phyloP scores from a whole-genome alignment of 331 rosid genomes.

The Arachis monticola region DNA sequence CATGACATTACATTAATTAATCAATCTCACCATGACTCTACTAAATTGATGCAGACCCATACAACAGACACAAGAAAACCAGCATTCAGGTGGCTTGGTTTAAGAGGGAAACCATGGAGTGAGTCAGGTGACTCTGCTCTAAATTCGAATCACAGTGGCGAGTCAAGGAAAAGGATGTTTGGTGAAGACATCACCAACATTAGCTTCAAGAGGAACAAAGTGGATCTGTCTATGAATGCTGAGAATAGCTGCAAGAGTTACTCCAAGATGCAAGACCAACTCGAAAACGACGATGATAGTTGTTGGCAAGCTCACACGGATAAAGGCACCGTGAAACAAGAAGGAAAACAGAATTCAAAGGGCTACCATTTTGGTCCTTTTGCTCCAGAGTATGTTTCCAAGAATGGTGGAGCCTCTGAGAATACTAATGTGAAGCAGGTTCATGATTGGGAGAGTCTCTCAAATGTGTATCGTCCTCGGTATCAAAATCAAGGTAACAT shows the following conservation, averaged over 20 bases:
- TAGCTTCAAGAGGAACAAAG: slow-evolving; percentile 54
- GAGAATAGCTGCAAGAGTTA: slow-evolving; percentile 15
- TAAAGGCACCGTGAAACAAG: slow-evolving; percentile 38
- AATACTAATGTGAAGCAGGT: slow-evolving; percentile 41
- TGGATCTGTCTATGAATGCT: slow-evolving; percentile 39
- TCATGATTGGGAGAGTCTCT: slow-evolving; percentile 64
- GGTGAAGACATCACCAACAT: slow-evolving; percentile 69
- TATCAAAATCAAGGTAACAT: slow-evolving; percentile 76
- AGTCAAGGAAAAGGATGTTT: slow-evolving; percentile 63
- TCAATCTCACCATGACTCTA: not conserved
- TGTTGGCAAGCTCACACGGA: slow-evolving; percentile 29
- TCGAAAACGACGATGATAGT: slow-evolving; percentile 10
- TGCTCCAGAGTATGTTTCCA: slow-evolving; percentile 57
- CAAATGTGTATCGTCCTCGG: slow-evolving; percentile 61
- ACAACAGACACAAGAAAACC: slow-evolving; percentile 68
- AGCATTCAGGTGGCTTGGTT: slow-evolving; percentile 79
- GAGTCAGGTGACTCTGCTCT: slow-evolving; percentile 25
- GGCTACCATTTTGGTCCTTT: slow-evolving; percentile 79
- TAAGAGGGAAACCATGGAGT: slow-evolving; percentile 34
- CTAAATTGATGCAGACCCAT: slow-evolving; percentile 56
- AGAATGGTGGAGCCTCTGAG: slow-evolving; percentile 40
- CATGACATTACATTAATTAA: not conserved
- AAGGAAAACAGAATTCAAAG: slow-evolving; percentile 47
- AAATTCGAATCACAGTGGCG: slow-evolving; percentile 30
- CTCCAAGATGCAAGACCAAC: slow-evolving; percentile 35